These are phyloP conservation scores for Phytophthora fragariaefolia DNA, from an alignment of 352 stramenopile species.

Conservation along the genomic window DNA sequence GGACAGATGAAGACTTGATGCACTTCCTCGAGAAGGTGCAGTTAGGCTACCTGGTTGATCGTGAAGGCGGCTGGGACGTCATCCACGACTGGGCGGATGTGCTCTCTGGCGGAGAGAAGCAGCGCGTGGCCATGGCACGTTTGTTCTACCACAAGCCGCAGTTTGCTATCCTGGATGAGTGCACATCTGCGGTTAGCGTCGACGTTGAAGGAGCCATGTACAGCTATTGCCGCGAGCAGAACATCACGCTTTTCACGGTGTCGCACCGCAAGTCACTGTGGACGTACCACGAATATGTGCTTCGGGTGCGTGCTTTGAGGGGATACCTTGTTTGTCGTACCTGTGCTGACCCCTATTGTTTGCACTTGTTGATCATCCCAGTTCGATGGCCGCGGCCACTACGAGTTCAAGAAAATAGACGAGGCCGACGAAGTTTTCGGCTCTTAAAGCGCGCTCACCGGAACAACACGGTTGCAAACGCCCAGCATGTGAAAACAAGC, in stretches of 20 bases:
- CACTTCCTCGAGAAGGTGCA: conserved; percentile 84
- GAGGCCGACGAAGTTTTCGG: conserved; percentile 80
- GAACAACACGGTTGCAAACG: conserved; percentile 4
- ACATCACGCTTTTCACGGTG: conserved; percentile 93
- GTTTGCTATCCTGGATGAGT: conserved; percentile 92
- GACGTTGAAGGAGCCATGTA: conserved; percentile 92
- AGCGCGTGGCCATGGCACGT: conserved; percentile 90
- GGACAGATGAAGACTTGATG: conserved; percentile 70
- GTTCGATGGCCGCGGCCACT: conserved; percentile 87
- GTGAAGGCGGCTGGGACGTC: conserved; percentile 79
- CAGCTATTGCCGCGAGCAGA: conserved; percentile 79
- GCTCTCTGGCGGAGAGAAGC: conserved; percentile 91
- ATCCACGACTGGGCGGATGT: conserved; percentile 90
- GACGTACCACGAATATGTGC: conserved; percentile 90
- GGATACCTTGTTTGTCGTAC: not conserved
- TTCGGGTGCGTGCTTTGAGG: conserved; percentile 59
- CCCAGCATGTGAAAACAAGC: not conserved
- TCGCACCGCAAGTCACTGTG: conserved; percentile 92
- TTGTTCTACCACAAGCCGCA: conserved; percentile 92
- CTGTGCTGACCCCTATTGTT: conserved; percentile 8
- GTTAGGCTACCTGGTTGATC: conserved; percentile 75
- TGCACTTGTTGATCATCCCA: conserved; percentile 31
- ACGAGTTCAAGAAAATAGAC: conserved; percentile 89
- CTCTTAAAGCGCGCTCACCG: conserved; percentile 48
- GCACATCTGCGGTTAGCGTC: conserved; percentile 83